Evolutionary conservation across 345 rosid species (phyloP).

Genomic region (Moringa oleifera): DNA sequence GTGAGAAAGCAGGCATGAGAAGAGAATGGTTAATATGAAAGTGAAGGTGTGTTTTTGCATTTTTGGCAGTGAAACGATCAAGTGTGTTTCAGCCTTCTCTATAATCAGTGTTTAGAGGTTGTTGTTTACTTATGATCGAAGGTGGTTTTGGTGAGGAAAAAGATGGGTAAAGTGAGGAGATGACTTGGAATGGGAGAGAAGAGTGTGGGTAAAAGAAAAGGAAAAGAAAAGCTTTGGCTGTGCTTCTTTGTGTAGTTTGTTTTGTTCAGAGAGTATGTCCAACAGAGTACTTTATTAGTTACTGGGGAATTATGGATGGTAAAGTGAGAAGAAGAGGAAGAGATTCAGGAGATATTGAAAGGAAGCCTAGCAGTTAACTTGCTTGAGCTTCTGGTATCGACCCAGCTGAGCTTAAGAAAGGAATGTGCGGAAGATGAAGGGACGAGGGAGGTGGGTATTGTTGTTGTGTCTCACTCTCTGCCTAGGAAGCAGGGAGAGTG

Average conservation of each 20-base stretch:
- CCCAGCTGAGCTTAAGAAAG: background rate
- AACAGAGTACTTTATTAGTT: background rate
- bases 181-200: slow-evolving; percentile 3
- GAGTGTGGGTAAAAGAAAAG: too few species aligned
- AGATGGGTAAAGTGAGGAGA: slow-evolving; percentile 9
- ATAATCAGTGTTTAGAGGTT: slow-evolving; percentile 10
- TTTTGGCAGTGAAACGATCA: slow-evolving; percentile 7
- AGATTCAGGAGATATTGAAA: slow-evolving; percentile 33
- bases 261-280: background rate
- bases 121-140: background rate
- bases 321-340: background rate
- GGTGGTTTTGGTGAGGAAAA: slow-evolving; percentile 7
- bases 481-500: background rate
- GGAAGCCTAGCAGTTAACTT: background rate
- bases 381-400: background rate
- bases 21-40: slow-evolving; percentile 16
- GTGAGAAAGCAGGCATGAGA: slow-evolving; percentile 12
- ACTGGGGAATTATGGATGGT: background rate
- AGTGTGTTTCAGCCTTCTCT: slow-evolving; percentile 16
- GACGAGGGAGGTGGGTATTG: too few species aligned
- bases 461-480: too few species aligned
- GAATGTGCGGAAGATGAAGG: background rate
- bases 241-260: background rate
- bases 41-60: slow-evolving; percentile 16
- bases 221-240: background rate